phyloP scores from a whole-genome alignment of 345 rosid genomes.

The Ailanthus altissimus region DNA sequence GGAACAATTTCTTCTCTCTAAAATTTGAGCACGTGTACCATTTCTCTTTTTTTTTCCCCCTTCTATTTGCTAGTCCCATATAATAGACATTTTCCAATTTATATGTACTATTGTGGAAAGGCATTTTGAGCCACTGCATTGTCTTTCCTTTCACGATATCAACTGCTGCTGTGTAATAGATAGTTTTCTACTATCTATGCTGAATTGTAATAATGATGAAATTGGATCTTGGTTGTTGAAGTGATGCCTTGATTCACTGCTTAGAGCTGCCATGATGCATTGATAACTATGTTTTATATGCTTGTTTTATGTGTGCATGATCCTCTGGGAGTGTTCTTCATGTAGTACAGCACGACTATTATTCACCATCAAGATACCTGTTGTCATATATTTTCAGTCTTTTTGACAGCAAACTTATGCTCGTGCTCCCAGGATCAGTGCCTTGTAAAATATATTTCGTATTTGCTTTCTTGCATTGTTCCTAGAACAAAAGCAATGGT shows the following conservation, averaged over 20 bases:
- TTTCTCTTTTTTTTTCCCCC: background rate
- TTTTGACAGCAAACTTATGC: background rate
- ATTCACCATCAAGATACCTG: background rate
- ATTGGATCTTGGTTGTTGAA: background rate
- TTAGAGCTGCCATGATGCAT: background rate
- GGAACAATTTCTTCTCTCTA: background rate
- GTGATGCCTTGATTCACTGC: background rate
- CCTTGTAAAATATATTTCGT: background rate
- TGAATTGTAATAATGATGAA: background rate
- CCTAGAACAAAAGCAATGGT: background rate
- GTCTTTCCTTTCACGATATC: background rate
- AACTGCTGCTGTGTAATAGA: background rate
- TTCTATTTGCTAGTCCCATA: background rate
- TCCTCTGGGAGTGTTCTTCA: background rate
- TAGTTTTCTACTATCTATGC: background rate
- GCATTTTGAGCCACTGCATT: background rate
- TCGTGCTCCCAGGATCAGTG: background rate
- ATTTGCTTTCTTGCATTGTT: background rate
- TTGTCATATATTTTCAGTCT: background rate
- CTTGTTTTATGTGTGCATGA: background rate
- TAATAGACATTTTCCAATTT: background rate
- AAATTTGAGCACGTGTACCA: background rate
- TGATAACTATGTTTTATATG: background rate
- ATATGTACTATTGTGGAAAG: background rate
- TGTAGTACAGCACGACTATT: background rate